phyloP scores from a whole-genome alignment of 805 yeast species.

The Saccharomyces mikatae region DNA sequence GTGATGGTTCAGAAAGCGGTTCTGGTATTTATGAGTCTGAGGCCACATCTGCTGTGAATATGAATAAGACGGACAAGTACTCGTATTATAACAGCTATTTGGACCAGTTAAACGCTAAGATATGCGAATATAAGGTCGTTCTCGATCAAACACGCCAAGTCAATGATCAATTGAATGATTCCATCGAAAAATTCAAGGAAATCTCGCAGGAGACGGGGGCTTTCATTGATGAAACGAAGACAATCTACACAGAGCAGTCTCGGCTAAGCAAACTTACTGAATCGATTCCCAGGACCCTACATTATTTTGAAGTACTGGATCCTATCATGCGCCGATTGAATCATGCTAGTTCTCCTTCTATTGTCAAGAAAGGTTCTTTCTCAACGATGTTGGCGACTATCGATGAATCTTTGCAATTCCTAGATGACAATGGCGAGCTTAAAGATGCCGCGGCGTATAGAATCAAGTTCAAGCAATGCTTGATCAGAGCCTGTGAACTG shows the following conservation, averaged over 20 bases:
- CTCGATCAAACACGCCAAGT: slow-evolving; percentile 34
- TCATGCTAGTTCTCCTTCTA: slow-evolving; percentile 52
- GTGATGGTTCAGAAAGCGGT: background rate
- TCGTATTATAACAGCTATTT: slow-evolving; percentile 14
- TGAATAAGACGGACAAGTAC: slow-evolving; percentile 8
- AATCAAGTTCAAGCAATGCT: slow-evolving; percentile 71
- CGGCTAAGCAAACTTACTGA: slow-evolving; percentile 45
- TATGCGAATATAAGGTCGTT: slow-evolving; percentile 34
- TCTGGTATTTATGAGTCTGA: background rate
- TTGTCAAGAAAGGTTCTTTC: slow-evolving; percentile 55
- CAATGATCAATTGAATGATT: slow-evolving; percentile 22
- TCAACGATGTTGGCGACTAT: slow-evolving; percentile 45
- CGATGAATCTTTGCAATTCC: slow-evolving; percentile 60
- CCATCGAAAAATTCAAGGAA: slow-evolving; percentile 28
- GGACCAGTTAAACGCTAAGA: slow-evolving; percentile 25
- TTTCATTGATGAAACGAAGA: slow-evolving; percentile 40
- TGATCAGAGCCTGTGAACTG: slow-evolving; percentile 71
- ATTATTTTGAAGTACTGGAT: slow-evolving; percentile 64
- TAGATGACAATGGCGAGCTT: slow-evolving; percentile 47
- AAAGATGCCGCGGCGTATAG: slow-evolving; percentile 63
- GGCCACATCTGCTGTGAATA: background rate
- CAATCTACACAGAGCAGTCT: slow-evolving; percentile 39
- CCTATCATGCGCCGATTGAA: slow-evolving; percentile 60
- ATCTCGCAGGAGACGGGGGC: slow-evolving; percentile 26
- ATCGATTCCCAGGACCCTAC: slow-evolving; percentile 50